phyloP scores from a whole-genome alignment of 2,329 filamentous ascomycete genomes.

The Colletotrichum melonis region DNA sequence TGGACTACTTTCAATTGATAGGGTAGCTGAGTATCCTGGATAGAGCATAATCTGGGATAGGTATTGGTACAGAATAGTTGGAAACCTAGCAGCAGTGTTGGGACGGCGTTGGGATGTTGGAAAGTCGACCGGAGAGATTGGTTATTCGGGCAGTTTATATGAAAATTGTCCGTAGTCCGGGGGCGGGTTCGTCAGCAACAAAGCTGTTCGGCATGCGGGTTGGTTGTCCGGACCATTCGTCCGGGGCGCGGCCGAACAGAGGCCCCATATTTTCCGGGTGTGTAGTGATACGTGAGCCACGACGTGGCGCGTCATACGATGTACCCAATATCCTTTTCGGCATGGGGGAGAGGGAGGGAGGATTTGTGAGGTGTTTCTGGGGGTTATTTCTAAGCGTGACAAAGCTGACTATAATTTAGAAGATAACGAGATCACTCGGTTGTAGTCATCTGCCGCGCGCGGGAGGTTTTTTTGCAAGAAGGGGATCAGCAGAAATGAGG shows the following conservation, averaged over 20 bases:
- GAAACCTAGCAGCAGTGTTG: background rate
- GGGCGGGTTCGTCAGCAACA: background rate
- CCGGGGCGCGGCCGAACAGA: slow-evolving; percentile 12
- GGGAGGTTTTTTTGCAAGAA: background rate
- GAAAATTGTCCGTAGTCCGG: background rate
- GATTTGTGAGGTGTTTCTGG: background rate
- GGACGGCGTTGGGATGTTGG: background rate
- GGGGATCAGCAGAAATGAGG: background rate
- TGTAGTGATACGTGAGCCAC: background rate
- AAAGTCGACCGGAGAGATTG: background rate
- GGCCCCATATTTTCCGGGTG: background rate
- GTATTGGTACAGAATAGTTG: background rate
- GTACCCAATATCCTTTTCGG: background rate
- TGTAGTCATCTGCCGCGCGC: background rate
- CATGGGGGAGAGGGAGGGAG: too few relatives aligned
- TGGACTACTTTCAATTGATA: background rate
- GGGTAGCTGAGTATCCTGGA: background rate
- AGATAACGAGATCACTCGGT: background rate
- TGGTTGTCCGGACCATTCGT: slow-evolving; percentile 3
- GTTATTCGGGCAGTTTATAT: background rate
- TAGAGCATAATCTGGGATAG: background rate
- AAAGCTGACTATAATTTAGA: background rate
- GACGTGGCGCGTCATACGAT: background rate
- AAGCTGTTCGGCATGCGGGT: background rate
- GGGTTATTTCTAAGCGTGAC: background rate